phyloP scores from a whole-genome alignment of 257 asterid genomes.

The Lantana camara region DNA sequence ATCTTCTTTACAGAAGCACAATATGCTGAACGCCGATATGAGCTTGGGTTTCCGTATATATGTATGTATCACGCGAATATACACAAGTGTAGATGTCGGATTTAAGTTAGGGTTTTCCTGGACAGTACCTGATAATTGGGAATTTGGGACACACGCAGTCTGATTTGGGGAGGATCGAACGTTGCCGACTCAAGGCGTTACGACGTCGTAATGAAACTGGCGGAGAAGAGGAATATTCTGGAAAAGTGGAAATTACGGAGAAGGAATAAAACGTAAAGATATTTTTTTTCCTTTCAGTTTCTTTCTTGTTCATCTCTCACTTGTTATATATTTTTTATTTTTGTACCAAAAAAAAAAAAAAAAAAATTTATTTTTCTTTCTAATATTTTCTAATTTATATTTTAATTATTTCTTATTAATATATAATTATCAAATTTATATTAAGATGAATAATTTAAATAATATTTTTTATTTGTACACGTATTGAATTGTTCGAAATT shows the following conservation, averaged over 20 bases:
- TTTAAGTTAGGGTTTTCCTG: background rate
- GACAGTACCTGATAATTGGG: background rate
- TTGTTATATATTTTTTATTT: too few species aligned
- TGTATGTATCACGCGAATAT: background rate
- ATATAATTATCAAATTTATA: too few species aligned
- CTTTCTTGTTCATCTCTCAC: background rate
- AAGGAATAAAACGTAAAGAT: too few species aligned
- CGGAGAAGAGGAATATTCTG: background rate
- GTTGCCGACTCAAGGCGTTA: background rate
- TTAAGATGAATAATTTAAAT: too few species aligned
- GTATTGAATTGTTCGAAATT: too few species aligned
- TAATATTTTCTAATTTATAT: too few species aligned
- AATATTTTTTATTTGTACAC: too few species aligned
- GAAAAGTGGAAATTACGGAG: too few species aligned
- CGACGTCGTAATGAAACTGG: constrained; percentile 6
- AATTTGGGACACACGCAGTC: background rate
- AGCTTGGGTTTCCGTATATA: too few species aligned
- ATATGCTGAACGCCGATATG: background rate
- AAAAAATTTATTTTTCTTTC: too few species aligned
- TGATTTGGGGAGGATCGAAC: background rate
- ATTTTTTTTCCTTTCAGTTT: background rate
- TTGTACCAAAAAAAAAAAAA: background rate
- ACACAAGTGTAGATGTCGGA: background rate
- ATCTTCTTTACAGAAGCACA: constrained; percentile 18
- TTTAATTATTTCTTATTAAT: too few species aligned